These are phyloP conservation scores for Arachis stenosperma DNA, from an alignment of 306 rosid genomes.

Conservation along the genomic window DNA sequence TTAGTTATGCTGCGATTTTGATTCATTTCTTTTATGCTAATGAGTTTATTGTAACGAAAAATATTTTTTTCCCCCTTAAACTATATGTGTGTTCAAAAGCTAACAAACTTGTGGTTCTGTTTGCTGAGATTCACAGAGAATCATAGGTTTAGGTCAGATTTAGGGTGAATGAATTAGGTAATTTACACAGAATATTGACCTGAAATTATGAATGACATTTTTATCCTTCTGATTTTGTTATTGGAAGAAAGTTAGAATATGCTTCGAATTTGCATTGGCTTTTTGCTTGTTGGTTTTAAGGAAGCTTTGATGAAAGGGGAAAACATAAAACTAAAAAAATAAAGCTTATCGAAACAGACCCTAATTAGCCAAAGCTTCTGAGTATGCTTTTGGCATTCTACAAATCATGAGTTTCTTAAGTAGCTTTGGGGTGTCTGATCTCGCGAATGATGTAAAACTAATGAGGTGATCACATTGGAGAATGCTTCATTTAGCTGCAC, in stretches of 20 bases:
- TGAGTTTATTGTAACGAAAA: background rate
- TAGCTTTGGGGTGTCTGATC: background rate
- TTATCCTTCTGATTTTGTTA: background rate
- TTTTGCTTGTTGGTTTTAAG: too few species aligned
- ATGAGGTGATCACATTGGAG: background rate
- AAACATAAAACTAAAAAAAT: too few species aligned
- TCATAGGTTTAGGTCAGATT: background rate
- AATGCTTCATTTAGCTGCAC: background rate
- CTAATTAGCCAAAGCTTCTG: background rate
- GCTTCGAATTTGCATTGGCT: background rate
- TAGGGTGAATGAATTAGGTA: background rate
- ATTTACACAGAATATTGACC: too few species aligned
- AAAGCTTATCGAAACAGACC: background rate
- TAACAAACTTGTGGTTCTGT: background rate
- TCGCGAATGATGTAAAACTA: background rate
- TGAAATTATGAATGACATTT: background rate
- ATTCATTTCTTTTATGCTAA: background rate
- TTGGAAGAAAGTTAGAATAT: background rate
- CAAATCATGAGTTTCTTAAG: background rate
- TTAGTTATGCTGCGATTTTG: background rate
- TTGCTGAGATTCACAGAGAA: background rate
- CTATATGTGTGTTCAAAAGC: background rate
- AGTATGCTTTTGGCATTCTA: background rate
- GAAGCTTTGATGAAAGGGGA: too few species aligned
- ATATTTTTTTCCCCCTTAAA: background rate